Base-by-base conservation (phyloP, 805 yeast genomes). In the Cyberlindnera bimundalis region DNA sequence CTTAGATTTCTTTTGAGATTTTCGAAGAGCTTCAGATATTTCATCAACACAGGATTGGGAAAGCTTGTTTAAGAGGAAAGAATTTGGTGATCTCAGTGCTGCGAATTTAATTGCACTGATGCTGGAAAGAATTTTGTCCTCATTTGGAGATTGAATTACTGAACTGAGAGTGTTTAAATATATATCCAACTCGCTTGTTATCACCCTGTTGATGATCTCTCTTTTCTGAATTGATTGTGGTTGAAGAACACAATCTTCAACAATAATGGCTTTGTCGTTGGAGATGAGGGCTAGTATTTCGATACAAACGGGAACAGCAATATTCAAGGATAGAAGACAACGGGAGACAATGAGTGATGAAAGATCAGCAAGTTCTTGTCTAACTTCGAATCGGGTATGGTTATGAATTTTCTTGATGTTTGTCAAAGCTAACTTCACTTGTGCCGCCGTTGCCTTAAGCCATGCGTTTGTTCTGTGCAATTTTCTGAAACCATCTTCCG, bases 381-480 rank as follows among this genome's bases (percentile, higher is more conserved):
- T 56, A 5, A 71, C 71, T 37, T 66, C 66, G 5, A 42, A 37
- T 25, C 65, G 62, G 1, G 55, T 52, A 41, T 64, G 65, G 3
- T 29, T 39, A 19, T 56, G 40, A 1, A 64, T 35, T 15, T 47
- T 50, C 20, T 48, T 53, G 32, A 53, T 44, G 33, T 46, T 51
- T 6, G 29, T 24, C 6, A 81, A 43, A 0, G 81, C 76, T 14
- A 68, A 56, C 35, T 64, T 62, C 3, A 79, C 62, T 50, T 81
- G 85, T 14, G 58, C 51, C 5, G 73, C 59, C 0, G 84, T 77
- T 0, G 73, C 79, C 12, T 56, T 63, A n/a, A 78, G 53, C 87
- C 87, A 80, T 13, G 70, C 50, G 6, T 63, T 62, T 5, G 75
- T 69, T 52, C 84, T 62, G 46, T 67, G 71, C 4, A 50, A 38